Evolutionary conservation across 257 asterid genomes (phyloP), one percentile per base, ranked within the genome.

Genomic region (Solanum boliviense): DNA sequence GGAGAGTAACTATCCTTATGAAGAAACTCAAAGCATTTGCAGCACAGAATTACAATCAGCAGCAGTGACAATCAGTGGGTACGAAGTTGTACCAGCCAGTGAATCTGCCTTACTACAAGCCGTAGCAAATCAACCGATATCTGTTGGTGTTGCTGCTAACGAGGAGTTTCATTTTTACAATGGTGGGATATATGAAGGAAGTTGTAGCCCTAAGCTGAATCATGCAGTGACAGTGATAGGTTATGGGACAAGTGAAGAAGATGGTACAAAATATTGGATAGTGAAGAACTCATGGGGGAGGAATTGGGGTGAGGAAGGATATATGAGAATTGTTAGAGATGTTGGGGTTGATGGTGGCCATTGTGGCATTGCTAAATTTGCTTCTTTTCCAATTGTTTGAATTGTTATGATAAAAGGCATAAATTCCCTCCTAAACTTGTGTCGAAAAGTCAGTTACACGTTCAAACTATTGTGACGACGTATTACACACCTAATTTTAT

Each of bases 241-340:
- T 1, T 86, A 86, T 41, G 88, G 83, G 7, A 29, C 72, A 20
- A 25, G 39, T 29, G 67, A 27, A 31, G 67, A 39, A 46, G 84
- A 86, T 39, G 88, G 52, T 23, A 73, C 56, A 21, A 71, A 72
- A 16, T 86, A 86, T 71, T 72, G 88, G 88, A 39, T 86, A 13
- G 16, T 86, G 29, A 41, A 72, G n/a, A 86, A 86, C 11, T 86
- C 88, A 23, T 86, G 88, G 88, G 88, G 84, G 9, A 70, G 25
- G 12, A 5, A 13, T 8, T 86, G 84, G 84, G 88, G 88, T 32
- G 88, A 86, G 52, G 41, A 86, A 25, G 84, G 84, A 32, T 86
- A 86, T 18, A 72, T 86, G 82, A 72, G 60, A 72, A 71, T 86
- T 70, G 83, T 12, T 15, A 70, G 88, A 70, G 84, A 86, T 71